Evolutionary conservation across 495 filamentous ascomycete genomes (phyloP).

Genomic region (Neurospora terricola): DNA sequence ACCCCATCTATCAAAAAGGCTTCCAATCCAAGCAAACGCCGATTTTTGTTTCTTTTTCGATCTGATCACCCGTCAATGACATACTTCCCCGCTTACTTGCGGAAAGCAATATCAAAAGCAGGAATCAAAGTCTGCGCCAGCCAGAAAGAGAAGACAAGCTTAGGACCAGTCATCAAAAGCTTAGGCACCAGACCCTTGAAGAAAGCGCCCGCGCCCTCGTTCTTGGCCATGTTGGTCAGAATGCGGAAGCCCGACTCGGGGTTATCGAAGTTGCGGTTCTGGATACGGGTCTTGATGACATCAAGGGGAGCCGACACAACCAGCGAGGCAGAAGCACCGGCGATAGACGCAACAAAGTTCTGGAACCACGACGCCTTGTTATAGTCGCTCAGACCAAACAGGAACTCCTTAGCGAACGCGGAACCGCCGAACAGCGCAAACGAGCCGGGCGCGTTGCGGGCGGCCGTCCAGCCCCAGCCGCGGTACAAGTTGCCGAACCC

Average conservation of each 20-base stretch:
- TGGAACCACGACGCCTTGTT: conserved; percentile 89
- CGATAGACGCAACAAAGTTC: conserved; percentile 95
- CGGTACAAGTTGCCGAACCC: conserved; percentile 84
- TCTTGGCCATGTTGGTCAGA: conserved; percentile 73
- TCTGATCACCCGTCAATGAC: background rate
- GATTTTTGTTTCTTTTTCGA: background rate
- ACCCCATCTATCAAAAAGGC: background rate
- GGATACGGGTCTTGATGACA: conserved; percentile 98
- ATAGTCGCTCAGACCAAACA: conserved; percentile 81
- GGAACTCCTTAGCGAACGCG: conserved; percentile 95
- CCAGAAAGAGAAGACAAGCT: conserved; percentile 99
- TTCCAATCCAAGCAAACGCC: background rate
- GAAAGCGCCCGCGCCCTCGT: conserved; percentile 78
- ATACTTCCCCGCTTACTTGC: background rate
- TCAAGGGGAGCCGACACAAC: conserved; percentile 92
- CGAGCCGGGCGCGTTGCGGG: conserved; percentile 90
- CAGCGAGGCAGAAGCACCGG: conserved; percentile 83
- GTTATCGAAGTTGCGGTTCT: conserved; percentile 98
- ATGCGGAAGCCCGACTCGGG: conserved; percentile 90
- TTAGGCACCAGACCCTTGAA: conserved; percentile 98
- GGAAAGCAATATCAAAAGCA: conserved; percentile 35
- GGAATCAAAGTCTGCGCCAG: conserved; percentile 87
- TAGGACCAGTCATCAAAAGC: conserved; percentile 95
- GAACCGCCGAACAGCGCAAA: conserved; percentile 98
- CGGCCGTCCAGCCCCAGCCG: conserved; percentile 95